Conservation (phyloP, 345 rosid species). For the Bruguiera gymnorhiza region DNA sequence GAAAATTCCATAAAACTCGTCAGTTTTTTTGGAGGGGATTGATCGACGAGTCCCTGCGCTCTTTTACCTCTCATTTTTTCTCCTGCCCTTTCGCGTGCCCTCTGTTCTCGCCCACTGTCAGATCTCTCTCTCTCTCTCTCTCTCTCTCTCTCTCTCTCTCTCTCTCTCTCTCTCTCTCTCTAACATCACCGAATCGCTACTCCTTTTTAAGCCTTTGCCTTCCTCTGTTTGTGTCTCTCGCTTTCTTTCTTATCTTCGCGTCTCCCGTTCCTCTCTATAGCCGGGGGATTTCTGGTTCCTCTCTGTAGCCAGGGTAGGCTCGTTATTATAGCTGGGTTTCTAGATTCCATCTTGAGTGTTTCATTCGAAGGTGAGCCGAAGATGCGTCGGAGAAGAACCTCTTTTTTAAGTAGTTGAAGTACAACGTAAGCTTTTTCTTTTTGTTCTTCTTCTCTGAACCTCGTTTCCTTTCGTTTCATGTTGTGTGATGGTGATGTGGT, state of each 20-base stretch:
- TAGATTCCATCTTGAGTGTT: not conserved
- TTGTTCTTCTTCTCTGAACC: not conserved
- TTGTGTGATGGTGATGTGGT: too few relatives aligned
- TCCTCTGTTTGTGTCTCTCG: too few relatives aligned
- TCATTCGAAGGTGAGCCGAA: slow-evolving; percentile 10
- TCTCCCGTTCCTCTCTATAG: slow-evolving; percentile 1
- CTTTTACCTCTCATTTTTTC: not conserved
- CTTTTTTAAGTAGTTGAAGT: slow-evolving; percentile 18
- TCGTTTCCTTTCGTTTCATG: not conserved
- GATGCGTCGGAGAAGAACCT: slow-evolving; percentile 23
- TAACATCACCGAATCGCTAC: not conserved
- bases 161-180: slow-evolving; percentile 11
- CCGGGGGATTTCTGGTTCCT: not conserved
- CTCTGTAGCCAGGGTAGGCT: not conserved
- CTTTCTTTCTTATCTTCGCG: not conserved
- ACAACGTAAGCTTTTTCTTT: slow-evolving; percentile 17
- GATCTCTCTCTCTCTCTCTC: slow-evolving; percentile 14
- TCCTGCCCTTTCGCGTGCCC: slow-evolving; percentile 35
- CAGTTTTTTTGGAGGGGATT: not conserved
- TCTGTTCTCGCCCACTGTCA: slow-evolving; percentile 27
- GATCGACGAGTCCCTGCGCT: not conserved
- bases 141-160: slow-evolving; percentile 7
- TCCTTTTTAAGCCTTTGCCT: not conserved
- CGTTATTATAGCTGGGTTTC: not conserved
- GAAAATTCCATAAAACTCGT: slow-evolving; percentile 23